A percentile compares a stretch with the other conserved stretches of the same genome.
These are phyloP conservation scores for Nigrograna mackinnonii DNA, from an alignment of 2,329 filamentous ascomycete genomes.

Conservation along the genomic window DNA sequence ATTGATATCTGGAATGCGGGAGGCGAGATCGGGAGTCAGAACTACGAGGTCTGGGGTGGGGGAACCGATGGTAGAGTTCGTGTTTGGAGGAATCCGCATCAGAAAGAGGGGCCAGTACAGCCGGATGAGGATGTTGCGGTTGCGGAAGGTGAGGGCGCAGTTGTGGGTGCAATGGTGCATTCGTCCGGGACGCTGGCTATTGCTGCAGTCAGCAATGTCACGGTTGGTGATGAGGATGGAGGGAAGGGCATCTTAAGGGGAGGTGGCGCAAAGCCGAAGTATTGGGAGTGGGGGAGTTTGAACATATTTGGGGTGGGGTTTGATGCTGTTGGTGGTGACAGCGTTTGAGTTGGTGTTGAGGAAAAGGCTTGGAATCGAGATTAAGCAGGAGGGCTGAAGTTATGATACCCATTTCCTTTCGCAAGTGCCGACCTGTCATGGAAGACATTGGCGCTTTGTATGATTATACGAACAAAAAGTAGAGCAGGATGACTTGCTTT, in stretches of 20 bases:
- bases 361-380: too few relatives aligned
- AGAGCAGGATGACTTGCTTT: too few relatives aligned
- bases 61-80: conserved; percentile 59
- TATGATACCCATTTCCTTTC: too few relatives aligned
- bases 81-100: conserved; percentile 38
- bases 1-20: conserved; percentile 52
- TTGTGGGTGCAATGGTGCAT: conserved; percentile 29
- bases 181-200: conserved; percentile 21
- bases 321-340: too few relatives aligned
- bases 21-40: conserved; percentile 27
- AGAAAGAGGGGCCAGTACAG: conserved; percentile 30
- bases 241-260: background rate
- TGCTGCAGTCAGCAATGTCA: background rate
- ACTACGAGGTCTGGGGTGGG: conserved; percentile 62
- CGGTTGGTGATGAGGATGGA: background rate
- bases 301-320: background rate
- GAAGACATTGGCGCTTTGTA: too few relatives aligned
- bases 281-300: background rate
- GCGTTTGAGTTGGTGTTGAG: too few relatives aligned
- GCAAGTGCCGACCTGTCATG: too few relatives aligned
- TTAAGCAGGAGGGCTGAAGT: too few relatives aligned
- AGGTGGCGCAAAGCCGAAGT: background rate
- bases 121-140: conserved; percentile 39
- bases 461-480: too few relatives aligned
- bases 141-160: conserved; percentile 13